phyloP scores from a whole-genome alignment of 164 flowering plant genomes.

The Umbilicus rupestris region DNA sequence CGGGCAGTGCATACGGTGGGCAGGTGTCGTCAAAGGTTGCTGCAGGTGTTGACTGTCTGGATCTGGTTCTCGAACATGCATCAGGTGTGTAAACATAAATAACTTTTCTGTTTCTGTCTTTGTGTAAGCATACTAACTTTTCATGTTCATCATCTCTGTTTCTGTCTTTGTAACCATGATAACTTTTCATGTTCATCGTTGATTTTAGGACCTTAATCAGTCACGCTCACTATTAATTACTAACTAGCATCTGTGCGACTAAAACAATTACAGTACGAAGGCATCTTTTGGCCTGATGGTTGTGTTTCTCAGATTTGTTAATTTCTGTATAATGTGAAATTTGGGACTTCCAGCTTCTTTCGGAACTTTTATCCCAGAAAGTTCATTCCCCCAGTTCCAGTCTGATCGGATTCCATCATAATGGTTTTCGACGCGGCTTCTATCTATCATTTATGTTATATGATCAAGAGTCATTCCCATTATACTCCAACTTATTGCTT shows the following conservation, averaged over 20 bases:
- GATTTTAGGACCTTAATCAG: too few relatives aligned
- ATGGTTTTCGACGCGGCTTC: not conserved
- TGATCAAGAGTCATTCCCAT: not conserved
- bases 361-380: not conserved
- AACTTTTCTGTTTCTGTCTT: not conserved
- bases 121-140: not conserved
- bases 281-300: not conserved
- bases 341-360: not conserved
- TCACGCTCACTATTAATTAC: not conserved
- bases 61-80: conserved; percentile 63
- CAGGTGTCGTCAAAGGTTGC: conserved; percentile 57
- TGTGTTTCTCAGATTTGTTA: too few relatives aligned
- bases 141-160: too few relatives aligned
- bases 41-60: conserved; percentile 80
- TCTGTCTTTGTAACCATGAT: not conserved
- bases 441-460: too few relatives aligned
- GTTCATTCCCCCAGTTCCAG: not conserved
- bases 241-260: not conserved
- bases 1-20: conserved; percentile 48
- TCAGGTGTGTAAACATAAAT: conserved; percentile 44
- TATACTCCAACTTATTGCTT: not conserved
- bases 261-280: not conserved
- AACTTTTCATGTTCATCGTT: too few relatives aligned
- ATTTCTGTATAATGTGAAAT: not conserved
- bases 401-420: not conserved